These are phyloP conservation scores for Yamadazyma scolyti DNA, from an alignment of 805 yeast genomes.

Conservation along the genomic window DNA sequence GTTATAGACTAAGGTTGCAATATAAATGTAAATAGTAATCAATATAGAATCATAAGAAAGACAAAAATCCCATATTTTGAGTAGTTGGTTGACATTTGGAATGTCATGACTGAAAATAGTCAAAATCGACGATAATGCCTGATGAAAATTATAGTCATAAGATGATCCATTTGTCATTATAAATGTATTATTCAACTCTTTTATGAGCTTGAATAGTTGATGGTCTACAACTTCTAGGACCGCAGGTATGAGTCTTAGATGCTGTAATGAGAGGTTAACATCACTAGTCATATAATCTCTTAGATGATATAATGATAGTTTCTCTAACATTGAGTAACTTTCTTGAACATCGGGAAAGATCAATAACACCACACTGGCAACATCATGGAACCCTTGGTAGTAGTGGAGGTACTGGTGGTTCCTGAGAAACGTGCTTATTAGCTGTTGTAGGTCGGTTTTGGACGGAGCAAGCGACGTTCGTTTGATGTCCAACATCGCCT, in stretches of 20 bases:
- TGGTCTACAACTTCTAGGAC: conserved; percentile 50
- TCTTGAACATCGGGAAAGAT: conserved; percentile 40
- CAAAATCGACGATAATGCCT: conserved; percentile 71
- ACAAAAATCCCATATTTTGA: conserved; percentile 66
- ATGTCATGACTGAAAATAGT: conserved; percentile 59
- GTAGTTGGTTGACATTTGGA: conserved; percentile 45
- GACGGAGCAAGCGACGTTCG: too few species aligned
- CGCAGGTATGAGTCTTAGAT: conserved; percentile 63
- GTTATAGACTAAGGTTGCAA: conserved; percentile 45
- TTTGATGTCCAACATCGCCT: conserved; percentile 72
- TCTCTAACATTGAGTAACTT: conserved; percentile 47
- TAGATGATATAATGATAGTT: conserved; percentile 56
- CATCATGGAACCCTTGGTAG: conserved; percentile 92
- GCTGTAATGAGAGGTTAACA: conserved; percentile 62
- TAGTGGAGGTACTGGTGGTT: conserved; percentile 62
- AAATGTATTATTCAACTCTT: conserved; percentile 35
- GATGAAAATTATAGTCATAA: conserved; percentile 54
- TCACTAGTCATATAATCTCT: conserved; percentile 84
- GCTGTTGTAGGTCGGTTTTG: too few species aligned
- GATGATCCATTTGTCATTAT: conserved; percentile 71
- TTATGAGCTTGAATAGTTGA: conserved; percentile 34
- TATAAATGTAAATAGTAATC: conserved; percentile 58
- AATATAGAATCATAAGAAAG: conserved; percentile 54
- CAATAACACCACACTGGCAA: conserved; percentile 63
- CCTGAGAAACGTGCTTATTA: conserved; percentile 55